These are phyloP conservation scores for Exophiala calicioides DNA, from an alignment of 2,329 filamentous ascomycete genomes.

Conservation along the genomic window DNA sequence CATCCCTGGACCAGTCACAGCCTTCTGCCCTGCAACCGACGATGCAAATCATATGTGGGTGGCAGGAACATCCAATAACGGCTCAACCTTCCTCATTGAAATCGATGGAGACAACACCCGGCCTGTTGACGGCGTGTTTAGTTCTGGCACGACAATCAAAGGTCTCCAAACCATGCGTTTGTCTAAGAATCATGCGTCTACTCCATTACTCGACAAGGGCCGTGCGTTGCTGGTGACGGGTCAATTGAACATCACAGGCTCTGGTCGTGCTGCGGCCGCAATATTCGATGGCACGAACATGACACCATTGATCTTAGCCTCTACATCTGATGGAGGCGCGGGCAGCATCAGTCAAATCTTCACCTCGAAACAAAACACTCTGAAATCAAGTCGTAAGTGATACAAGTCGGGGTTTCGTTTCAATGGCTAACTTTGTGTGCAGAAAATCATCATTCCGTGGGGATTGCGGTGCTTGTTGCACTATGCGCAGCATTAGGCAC, in stretches of 20 bases:
- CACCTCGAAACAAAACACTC: constrained; percentile 76
- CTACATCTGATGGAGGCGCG: constrained; percentile 61
- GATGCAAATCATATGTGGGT: constrained; percentile 79
- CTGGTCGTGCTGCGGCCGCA: constrained; percentile 81
- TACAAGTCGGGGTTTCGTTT: background rate
- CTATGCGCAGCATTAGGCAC: constrained; percentile 51
- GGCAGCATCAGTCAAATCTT: constrained; percentile 82
- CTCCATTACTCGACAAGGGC: constrained; percentile 63
- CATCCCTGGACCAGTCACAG: constrained; percentile 78
- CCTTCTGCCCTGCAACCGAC: constrained; percentile 71
- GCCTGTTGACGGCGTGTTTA: constrained; percentile 64
- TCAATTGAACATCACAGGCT: constrained; percentile 70
- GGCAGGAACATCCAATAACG: constrained; percentile 68
- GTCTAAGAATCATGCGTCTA: constrained; percentile 65
- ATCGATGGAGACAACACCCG: constrained; percentile 74
- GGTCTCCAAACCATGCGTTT: constrained; percentile 80
- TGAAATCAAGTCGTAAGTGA: constrained; percentile 63
- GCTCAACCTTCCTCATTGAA: constrained; percentile 76
- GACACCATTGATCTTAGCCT: constrained; percentile 78
- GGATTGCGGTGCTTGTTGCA: constrained; percentile 48
- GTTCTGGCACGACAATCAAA: constrained; percentile 66
- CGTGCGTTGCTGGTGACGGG: constrained; percentile 84
- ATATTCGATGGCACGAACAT: constrained; percentile 82
- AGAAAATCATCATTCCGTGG: constrained; percentile 44
- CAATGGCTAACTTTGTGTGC: constrained; percentile 14